phyloP scores from a whole-genome alignment of 2,329 filamentous ascomycete genomes.

The Neoascochyta sp. region DNA sequence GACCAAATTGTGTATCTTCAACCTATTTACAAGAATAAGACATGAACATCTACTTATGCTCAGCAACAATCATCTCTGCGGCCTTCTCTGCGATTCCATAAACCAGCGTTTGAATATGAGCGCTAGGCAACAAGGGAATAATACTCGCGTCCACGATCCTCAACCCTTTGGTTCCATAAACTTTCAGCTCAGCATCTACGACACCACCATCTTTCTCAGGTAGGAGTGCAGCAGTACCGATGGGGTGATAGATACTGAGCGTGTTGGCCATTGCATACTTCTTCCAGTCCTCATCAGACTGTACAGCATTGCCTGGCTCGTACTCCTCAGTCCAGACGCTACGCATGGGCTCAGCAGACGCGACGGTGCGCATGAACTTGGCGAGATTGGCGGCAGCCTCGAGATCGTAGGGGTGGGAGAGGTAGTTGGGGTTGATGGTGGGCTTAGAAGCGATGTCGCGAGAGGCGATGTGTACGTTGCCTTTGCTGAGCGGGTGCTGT shows the following conservation, averaged over 20 bases:
- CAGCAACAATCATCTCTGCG: slow-evolving; percentile 17
- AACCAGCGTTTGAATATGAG: slow-evolving; percentile 26
- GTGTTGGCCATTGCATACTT: slow-evolving; percentile 15
- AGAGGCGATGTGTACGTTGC: slow-evolving; percentile 23
- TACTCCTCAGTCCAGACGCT: slow-evolving; percentile 30
- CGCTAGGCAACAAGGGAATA: slow-evolving; percentile 23
- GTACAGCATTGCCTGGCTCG: slow-evolving; percentile 23
- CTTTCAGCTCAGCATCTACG: slow-evolving; percentile 17
- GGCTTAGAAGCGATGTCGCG: slow-evolving; percentile 21
- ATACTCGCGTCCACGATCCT: slow-evolving; percentile 31
- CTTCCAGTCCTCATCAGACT: slow-evolving; percentile 27
- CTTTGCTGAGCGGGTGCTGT: slow-evolving; percentile 34
- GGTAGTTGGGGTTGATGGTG: slow-evolving; percentile 29
- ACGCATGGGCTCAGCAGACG: slow-evolving; percentile 23
- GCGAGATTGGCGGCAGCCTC: slow-evolving; percentile 16
- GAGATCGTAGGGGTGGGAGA: slow-evolving; percentile 26
- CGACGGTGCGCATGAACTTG: slow-evolving; percentile 27
- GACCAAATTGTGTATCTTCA: too few species aligned
- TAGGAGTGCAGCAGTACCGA: slow-evolving; percentile 37
- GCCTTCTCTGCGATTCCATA: slow-evolving; percentile 30
- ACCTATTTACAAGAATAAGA: too few species aligned
- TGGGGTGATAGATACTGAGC: slow-evolving; percentile 30
- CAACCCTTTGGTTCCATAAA: slow-evolving; percentile 19
- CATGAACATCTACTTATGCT: slow-evolving; percentile 1
- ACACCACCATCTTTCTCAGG: slow-evolving; percentile 23